Conservation (phyloP, 2,329 filamentous ascomycete species). For the Byssochlamys sp. region DNA sequence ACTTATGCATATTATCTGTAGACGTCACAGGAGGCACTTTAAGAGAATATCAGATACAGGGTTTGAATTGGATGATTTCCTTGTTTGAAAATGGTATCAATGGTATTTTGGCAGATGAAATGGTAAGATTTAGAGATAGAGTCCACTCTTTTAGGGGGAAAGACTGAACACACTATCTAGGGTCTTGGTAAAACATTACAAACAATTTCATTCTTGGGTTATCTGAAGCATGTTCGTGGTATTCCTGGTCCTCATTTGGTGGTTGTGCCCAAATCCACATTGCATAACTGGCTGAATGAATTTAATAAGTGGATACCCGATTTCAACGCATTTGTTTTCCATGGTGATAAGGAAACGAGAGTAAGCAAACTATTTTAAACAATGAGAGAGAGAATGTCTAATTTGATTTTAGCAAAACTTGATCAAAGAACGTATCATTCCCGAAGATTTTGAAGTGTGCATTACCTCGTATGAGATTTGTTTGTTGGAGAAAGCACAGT, state of each 20-base stretch:
- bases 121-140: too few relatives aligned
- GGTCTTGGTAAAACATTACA: constrained; percentile 94
- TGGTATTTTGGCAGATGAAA: constrained; percentile 93
- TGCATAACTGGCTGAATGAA: constrained; percentile 97
- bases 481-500: constrained; percentile 78
- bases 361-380: too few relatives aligned
- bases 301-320: constrained; percentile 92
- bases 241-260: constrained; percentile 87
- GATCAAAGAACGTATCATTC: constrained; percentile 82
- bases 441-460: constrained; percentile 94
- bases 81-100: constrained; percentile 98
- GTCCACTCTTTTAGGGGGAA: too few relatives aligned
- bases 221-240: constrained; percentile 79
- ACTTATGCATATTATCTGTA: too few relatives aligned
- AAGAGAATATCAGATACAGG: constrained; percentile 94
- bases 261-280: constrained; percentile 86
- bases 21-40: too few relatives aligned
- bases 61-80: constrained; percentile 94
- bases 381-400: too few relatives aligned
- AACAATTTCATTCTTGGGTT: constrained; percentile 92
- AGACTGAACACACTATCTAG: too few relatives aligned
- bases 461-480: constrained; percentile 99
- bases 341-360: constrained; percentile 92
- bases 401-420: too few relatives aligned
- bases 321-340: constrained; percentile 83